Evolutionary conservation across 371 early-diverging fungal genomes (phyloP).

Genomic region (Dichotomocladium elegans): DNA sequence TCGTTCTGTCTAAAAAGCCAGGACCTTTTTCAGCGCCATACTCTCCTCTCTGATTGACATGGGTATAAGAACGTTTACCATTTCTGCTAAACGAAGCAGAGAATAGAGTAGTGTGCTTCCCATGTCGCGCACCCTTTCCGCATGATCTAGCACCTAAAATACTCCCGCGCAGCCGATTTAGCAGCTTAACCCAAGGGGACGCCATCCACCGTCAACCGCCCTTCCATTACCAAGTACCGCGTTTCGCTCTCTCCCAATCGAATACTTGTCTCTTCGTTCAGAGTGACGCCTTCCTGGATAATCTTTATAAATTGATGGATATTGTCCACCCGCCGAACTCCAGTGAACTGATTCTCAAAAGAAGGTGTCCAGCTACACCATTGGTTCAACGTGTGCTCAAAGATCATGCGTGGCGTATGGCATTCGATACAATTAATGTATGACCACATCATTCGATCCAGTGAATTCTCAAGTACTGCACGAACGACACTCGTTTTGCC

Average conservation of each 20-base stretch:
- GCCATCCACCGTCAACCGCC: not conserved
- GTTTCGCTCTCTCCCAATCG: slow-evolving; percentile 18
- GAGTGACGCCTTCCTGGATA: slow-evolving; percentile 25
- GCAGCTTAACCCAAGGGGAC: too few relatives aligned
- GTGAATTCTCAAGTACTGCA: slow-evolving; percentile 25
- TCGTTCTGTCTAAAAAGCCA: slow-evolving; percentile 37
- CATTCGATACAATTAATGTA: slow-evolving; percentile 73
- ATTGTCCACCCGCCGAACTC: slow-evolving; percentile 55
- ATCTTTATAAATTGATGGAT: slow-evolving; percentile 65
- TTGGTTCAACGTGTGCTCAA: slow-evolving; percentile 68
- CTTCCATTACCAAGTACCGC: slow-evolving; percentile 36
- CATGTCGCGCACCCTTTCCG: slow-evolving; percentile 76
- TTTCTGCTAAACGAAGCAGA: slow-evolving; percentile 67
- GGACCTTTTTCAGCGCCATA: not conserved
- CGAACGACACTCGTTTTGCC: slow-evolving; percentile 72
- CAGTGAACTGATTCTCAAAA: slow-evolving; percentile 35
- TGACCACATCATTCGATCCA: slow-evolving; percentile 34
- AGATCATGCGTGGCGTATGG: slow-evolving; percentile 69
- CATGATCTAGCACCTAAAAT: slow-evolving; percentile 73
- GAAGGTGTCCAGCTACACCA: slow-evolving; percentile 46
- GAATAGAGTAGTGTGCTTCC: slow-evolving; percentile 62
- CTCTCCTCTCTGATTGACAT: not conserved
- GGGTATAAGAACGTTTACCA: slow-evolving; percentile 37
- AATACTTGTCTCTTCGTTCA: slow-evolving; percentile 1
- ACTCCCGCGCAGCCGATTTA: not conserved